A percentile compares a stretch with the other conserved stretches of the same genome.
Conservation (phyloP, 768 basidiomycete species). For the Chalciporus sphaerocephalus region DNA sequence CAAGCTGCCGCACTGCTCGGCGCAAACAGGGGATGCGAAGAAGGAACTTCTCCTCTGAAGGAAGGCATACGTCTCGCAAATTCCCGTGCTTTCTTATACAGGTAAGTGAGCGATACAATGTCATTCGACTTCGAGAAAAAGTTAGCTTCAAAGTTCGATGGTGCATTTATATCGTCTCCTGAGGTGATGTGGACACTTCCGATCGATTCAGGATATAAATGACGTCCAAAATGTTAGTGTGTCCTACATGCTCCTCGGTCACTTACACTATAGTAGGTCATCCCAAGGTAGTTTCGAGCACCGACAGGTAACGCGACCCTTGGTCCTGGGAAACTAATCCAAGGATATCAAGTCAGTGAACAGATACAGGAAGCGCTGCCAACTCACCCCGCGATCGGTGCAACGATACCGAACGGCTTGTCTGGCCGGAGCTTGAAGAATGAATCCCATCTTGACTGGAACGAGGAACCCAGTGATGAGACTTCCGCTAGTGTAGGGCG, state of each 20-base stretch:
- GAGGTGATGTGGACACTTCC: slow-evolving; percentile 49
- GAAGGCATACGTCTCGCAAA: slow-evolving; percentile 47
- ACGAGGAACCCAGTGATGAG: slow-evolving; percentile 41
- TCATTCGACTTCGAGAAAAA: slow-evolving; percentile 40
- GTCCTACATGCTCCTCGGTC: background rate
- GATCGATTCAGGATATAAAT: slow-evolving; percentile 42
- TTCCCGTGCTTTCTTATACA: slow-evolving; percentile 54
- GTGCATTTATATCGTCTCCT: slow-evolving; percentile 37
- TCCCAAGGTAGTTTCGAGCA: slow-evolving; percentile 30
- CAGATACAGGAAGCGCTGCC: no score
- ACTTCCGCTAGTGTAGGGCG: slow-evolving; percentile 49
- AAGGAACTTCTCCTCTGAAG: slow-evolving; percentile 9
- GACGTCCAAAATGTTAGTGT: background rate
- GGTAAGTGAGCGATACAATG: slow-evolving; percentile 43
- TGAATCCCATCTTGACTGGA: slow-evolving; percentile 46
- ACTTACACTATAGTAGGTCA: slow-evolving; percentile 34
- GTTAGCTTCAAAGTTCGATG: slow-evolving; percentile 42
- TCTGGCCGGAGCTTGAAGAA: slow-evolving; percentile 50
- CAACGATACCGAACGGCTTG: slow-evolving; percentile 48
- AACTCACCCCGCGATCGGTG: slow-evolving; percentile 39
- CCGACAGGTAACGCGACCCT: no score
- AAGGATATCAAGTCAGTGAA: background rate
- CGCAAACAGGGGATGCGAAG: slow-evolving; percentile 22
- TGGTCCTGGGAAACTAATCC: slow-evolving; percentile 23
- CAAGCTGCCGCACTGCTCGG: slow-evolving; percentile 22